Evolutionary conservation across 108 stramenopile species (phyloP).

Genomic region (Cylindrotheca closterium): DNA sequence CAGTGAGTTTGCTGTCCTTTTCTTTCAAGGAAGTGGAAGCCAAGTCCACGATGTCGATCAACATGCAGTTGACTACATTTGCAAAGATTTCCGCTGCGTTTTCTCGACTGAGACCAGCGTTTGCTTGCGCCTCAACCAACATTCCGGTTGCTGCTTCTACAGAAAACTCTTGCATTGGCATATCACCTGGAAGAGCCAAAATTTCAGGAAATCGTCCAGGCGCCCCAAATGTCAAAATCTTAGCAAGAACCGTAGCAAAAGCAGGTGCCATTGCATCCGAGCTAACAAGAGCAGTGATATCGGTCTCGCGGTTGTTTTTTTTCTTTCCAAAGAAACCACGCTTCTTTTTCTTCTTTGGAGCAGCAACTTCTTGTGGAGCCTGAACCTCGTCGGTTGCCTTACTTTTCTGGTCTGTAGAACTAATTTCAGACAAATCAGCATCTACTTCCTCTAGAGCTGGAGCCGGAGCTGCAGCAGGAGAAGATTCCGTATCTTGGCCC

Average conservation of each 20-base stretch:
- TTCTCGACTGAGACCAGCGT: constrained; percentile 57
- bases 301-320: constrained; percentile 62
- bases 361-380: constrained; percentile 5
- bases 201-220: constrained; percentile 84
- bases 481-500: constrained; percentile 14
- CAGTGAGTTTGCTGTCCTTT: constrained; percentile 65
- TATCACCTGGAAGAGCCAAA: constrained; percentile 37
- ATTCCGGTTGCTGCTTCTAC: constrained; percentile 59
- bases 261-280: constrained; percentile 60
- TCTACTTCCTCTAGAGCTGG: constrained; percentile 4
- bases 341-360: constrained; percentile 59
- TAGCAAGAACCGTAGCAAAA: constrained; percentile 67
- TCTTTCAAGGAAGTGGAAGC: constrained; percentile 76
- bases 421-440: constrained; percentile 7
- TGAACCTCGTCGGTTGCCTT: constrained; percentile 2
- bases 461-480: neutral
- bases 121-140: constrained; percentile 38
- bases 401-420: constrained; percentile 8
- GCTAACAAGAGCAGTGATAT: constrained; percentile 52
- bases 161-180: constrained; percentile 71
- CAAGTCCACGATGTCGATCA: constrained; percentile 86
- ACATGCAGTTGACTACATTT: constrained; percentile 86
- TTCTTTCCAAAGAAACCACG: constrained; percentile 64
- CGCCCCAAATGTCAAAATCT: constrained; percentile 83
- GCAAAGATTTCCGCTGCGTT: constrained; percentile 83